These are phyloP conservation scores for Amniculicola lignicola DNA, from an alignment of 495 filamentous ascomycete species.

Conservation along the genomic window DNA sequence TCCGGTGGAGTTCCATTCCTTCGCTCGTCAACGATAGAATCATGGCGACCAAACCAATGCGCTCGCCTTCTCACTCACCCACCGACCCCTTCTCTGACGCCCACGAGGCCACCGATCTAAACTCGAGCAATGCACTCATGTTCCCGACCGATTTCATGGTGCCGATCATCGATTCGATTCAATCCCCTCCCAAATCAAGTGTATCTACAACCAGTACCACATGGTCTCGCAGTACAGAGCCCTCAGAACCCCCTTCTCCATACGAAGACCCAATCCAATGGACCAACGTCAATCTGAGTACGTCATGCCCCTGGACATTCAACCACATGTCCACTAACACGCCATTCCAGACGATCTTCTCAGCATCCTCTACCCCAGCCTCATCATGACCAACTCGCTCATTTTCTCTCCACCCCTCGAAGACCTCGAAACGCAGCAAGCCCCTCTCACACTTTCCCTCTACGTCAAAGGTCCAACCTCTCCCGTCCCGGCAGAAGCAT, in stretches of 20 bases:
- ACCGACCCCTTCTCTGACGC: too few relatives aligned
- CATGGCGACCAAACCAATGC: too few relatives aligned
- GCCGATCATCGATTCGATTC: background rate
- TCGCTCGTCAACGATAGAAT: too few relatives aligned
- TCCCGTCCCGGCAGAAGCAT: background rate
- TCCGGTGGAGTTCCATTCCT: too few relatives aligned
- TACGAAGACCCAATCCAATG: background rate
- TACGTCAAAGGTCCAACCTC: background rate
- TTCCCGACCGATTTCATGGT: background rate
- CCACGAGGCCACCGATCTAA: background rate
- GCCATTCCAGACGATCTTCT: conserved; percentile 12
- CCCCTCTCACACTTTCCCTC: background rate
- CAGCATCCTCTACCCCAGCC: conserved; percentile 13
- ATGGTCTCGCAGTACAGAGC: background rate
- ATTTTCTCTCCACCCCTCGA: conserved; percentile 14
- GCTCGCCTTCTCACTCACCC: too few relatives aligned
- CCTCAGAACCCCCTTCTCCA: background rate
- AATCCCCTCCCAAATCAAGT: background rate
- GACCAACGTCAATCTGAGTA: conserved; percentile 12
- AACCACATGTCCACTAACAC: background rate
- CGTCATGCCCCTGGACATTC: background rate
- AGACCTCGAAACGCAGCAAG: background rate
- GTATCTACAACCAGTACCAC: background rate
- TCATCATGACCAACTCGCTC: background rate
- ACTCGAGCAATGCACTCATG: background rate